Base-by-base conservation (phyloP, 1,139 yeast genomes). In the Yamadazyma diddensiae region DNA sequence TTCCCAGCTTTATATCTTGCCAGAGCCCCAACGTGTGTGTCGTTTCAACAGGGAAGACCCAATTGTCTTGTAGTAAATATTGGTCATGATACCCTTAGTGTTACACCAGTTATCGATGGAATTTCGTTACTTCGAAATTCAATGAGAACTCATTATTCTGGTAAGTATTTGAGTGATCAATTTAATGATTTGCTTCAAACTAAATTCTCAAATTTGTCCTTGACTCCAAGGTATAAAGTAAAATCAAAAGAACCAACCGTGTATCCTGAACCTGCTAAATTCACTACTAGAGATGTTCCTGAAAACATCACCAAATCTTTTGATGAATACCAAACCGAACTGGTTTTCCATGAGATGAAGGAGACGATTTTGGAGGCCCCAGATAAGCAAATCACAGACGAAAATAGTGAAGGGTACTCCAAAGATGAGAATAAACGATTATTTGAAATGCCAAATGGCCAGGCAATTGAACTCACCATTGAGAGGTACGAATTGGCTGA, bases 81-180 rank as follows among this genome's bases (percentile, higher is more conserved):
- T 26, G 98, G 99, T 2, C 94, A 88, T 50, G 90, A 84, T 46
- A 65, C 83, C 2, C 71, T 81, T 11, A 79, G 92, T 34, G 95
- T 84, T 2, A 84, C 96, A 1, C 97, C 99, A 0, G 94, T 92
- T 3, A 77, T 90, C 33, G 99, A 92, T 59, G 98, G 98, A 3
- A 75, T 92, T 53, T 85, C 94, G 28, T 66, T 92, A 38, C 70
- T 82, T 45, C 83, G 75, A 53, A 84, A 82, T 42, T 77, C 85
- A 4, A 69, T 76, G 62, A 74, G 81, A 42, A 82, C 86, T 3
- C 77, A 71, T 45, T 79, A 80, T 46, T 78, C 81, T 1, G 94
- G 94, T 10, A 62, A 57, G 29, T 82, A 67, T 43, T 49, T 82
- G 35, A 61, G 65, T 31, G 72, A 70, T 41, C 78, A 74, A 43